Evolutionary conservation across 2,329 filamentous ascomycete genomes (phyloP), one percentile per base, ranked within the genome.

Genomic region (Parascedosporium putredinis): DNA sequence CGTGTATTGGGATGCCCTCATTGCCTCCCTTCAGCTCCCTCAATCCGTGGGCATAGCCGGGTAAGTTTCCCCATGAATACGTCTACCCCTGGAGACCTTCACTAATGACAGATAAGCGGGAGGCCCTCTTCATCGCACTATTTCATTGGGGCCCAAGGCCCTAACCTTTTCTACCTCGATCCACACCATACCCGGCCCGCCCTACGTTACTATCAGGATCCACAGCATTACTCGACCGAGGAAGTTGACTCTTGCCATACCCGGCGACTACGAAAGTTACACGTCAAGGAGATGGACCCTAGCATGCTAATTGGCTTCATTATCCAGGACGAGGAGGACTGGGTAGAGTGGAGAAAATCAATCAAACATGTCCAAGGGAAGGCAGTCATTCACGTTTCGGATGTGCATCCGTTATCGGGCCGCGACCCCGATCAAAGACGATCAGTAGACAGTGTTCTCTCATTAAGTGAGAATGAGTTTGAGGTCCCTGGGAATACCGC

Each of bases 251-350:
- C 85, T 1, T 96, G 88, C 60, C 91, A 98, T 63, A 97, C 90
- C 0, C 79, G 87, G 47, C 83, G 91, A 45, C 69, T 98, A 16
- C 81, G 91, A 33, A 79, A 86, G 50, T 74, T 98, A 25, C 84
- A 93, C 57, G 76, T 98, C 45, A 81, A 82, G 52, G 90, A 97
- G 61, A 93, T 98, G 87, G 93, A 98, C 59, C 93, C 93, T 0
- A 96, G 89, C 60, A 98, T 98, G 93, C 70, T 98, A 38, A 87
- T 98, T 55, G 91, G 88, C 4, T 97, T 97, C 60, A 69, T 98
- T 31, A 89, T 98, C 54, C 78, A 76, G 36, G 80, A 86, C 51
- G 83, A 91, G 57, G 76, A 83, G 40, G 93, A 98, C 56, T 97
- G 91, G 84, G 69, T 76, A 34, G 76, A 80, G 49, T 97, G 90